Base-by-base conservation (phyloP, 2,329 filamentous ascomycete species). In the Arthrobotrys iridis region DNA sequence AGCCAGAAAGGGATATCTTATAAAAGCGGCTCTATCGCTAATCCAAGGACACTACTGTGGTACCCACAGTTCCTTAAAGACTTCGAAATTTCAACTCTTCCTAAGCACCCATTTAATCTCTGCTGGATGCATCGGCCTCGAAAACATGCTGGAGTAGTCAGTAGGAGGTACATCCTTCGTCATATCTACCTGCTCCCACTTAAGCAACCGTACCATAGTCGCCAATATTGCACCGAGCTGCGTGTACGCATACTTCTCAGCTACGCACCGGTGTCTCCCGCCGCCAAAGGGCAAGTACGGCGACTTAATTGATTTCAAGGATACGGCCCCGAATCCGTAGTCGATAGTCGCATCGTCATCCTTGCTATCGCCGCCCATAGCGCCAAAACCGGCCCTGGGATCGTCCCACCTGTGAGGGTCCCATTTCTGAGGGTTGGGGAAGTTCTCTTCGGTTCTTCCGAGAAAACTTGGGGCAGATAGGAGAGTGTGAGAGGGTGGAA, bases 221-320 rank as follows among this genome's bases (percentile, higher is more conserved):
- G 90, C 92, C 10, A 90, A 85, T 78, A 98, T 96, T 46, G 92
- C 93, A 81, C 93, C 90, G 77, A 98, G 85, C 84, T 98, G 94
- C 70, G 96, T 86, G 81, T 96, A 96, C 79, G 94, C 94, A 82
- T 97, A 98, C 81, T 97, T 93, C 86, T 98, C 94, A 78, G 94
- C 94, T 81, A 98, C 97, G 83, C 94, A 98, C 78, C 94, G 87
- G 83, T 98, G 94, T 78, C 94, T 87, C 43, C 94, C 94, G 28
- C 93, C 94, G 71, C 94, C 94, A 81, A 98, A 98, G 1, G 94
- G 94, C 52, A 98, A 88, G 82, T 97, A 98, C 0, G 94, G 93
- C 60, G 91, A 96, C 73, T 88, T 88, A 24, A 73, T 65, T 11
- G 92, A 90, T 66, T 94, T 94, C 86, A 97, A 97, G 86, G 89